These are phyloP conservation scores for Pharnaceum exiguum DNA, from an alignment of 148 eudicot genomes.

Conservation along the genomic window DNA sequence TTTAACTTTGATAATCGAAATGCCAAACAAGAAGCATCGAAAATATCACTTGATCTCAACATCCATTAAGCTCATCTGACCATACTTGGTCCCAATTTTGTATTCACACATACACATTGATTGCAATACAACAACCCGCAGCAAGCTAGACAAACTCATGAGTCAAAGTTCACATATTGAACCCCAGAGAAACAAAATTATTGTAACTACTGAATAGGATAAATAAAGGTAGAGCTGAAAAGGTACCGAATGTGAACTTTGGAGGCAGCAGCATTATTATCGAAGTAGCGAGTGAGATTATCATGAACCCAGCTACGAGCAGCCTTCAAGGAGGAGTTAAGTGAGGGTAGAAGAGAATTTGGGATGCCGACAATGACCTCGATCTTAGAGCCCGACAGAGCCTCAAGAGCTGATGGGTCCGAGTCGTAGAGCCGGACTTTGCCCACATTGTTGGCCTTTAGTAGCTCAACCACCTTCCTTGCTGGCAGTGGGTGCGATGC, in stretches of 20 bases:
- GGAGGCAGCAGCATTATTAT: conserved; percentile 26
- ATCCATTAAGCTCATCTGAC: no score
- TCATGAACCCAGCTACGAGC: conserved; percentile 81
- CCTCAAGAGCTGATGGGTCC: conserved; percentile 44
- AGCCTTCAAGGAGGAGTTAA: conserved; percentile 62
- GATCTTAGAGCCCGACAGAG: conserved; percentile 58
- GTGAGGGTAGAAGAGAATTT: conserved; percentile 53
- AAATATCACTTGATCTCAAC: no score
- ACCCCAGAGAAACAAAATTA: background rate
- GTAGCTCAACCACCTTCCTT: conserved; percentile 50
- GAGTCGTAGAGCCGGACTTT: conserved; percentile 59
- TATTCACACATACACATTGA: no score
- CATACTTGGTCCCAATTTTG: no score
- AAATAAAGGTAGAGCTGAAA: background rate
- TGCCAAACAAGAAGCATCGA: no score
- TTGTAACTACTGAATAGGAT: background rate
- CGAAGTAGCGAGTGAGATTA: conserved; percentile 63
- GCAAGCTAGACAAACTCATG: background rate
- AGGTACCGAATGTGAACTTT: conserved; percentile 56
- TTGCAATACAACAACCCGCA: no score
- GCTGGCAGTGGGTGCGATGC: conserved; percentile 84
- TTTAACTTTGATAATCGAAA: no score
- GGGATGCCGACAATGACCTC: conserved; percentile 71
- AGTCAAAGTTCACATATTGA: background rate
- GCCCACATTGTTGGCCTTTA: conserved; percentile 59